Conservation (phyloP, 83 land plant genomes). For the Larix sibirica region DNA sequence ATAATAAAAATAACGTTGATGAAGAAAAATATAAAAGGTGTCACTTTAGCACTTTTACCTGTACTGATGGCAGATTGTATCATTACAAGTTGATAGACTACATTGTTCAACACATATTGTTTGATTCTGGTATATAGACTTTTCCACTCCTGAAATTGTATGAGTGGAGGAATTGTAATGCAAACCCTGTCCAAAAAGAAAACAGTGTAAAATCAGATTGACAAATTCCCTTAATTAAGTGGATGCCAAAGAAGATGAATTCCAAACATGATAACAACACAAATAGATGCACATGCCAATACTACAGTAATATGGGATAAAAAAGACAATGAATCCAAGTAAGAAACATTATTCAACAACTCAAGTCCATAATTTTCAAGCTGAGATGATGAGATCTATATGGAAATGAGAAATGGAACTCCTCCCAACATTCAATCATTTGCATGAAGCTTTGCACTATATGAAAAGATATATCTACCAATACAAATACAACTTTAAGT, state of each 20-base stretch:
- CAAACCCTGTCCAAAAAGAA: constrained; percentile 2
- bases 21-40: not conserved
- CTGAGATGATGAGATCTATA: not conserved
- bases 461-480: not conserved
- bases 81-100: not conserved
- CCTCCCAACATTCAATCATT: not conserved
- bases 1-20: not conserved
- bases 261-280: not conserved
- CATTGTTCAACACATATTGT: constrained; percentile 6
- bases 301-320: not conserved
- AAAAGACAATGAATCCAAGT: not conserved
- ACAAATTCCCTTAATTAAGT: not conserved
- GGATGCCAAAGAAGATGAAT: not conserved
- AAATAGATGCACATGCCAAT: not conserved
- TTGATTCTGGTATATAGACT: not conserved
- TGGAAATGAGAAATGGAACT: not conserved
- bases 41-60: not conserved
- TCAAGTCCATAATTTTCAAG: not conserved
- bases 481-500: not conserved
- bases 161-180: constrained; percentile 10
- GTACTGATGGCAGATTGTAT: not conserved
- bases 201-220: not conserved
- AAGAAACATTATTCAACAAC: not conserved
- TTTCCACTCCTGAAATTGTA: not conserved
- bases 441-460: not conserved